A percentile compares a stretch with the other conserved stretches of the same genome.
Evolutionary conservation across 306 rosid genomes (phyloP).

Genomic region (Canavalia gladiata): DNA sequence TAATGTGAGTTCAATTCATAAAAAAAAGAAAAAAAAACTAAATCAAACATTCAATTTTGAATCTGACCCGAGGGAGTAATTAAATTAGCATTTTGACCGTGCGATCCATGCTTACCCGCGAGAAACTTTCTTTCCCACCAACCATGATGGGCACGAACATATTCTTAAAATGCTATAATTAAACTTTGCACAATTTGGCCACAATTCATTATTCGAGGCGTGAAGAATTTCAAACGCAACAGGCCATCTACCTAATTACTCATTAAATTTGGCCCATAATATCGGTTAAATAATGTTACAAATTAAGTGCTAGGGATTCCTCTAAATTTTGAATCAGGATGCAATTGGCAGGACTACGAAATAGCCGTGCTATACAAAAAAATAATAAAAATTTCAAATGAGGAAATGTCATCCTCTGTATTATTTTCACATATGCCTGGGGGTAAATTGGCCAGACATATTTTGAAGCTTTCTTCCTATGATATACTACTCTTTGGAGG

Average conservation of each 20-base stretch:
- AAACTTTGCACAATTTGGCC: too few relatives aligned
- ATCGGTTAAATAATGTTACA: conserved; percentile 53
- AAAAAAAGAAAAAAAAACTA: too few relatives aligned
- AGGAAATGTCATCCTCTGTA: conserved; percentile 55
- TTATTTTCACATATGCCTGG: conserved; percentile 60
- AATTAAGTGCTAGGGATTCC: conserved; percentile 43
- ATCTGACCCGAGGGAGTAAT: too few relatives aligned
- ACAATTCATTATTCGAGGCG: neutral
- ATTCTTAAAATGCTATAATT: too few relatives aligned
- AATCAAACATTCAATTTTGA: too few relatives aligned
- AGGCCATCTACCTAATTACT: conserved; percentile 10
- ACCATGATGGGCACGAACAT: too few relatives aligned
- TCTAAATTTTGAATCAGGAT: conserved; percentile 42
- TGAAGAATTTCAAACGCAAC: conserved; percentile 2
- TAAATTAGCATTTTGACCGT: too few relatives aligned
- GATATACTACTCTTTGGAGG: conserved; percentile 49
- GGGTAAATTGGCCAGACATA: conserved; percentile 41
- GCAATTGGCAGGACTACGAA: conserved; percentile 47
- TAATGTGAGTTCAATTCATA: too few relatives aligned
- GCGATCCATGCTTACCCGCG: too few relatives aligned
- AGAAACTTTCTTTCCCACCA: too few relatives aligned
- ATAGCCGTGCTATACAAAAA: conserved; percentile 59
- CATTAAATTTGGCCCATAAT: conserved; percentile 33
- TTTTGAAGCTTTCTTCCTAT: conserved; percentile 51
- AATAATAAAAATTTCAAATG: conserved; percentile 37